A percentile compares a stretch with the other conserved stretches of the same genome.
Conservation (phyloP, 2,329 filamentous ascomycete species). For the Aspergillus hortae region DNA sequence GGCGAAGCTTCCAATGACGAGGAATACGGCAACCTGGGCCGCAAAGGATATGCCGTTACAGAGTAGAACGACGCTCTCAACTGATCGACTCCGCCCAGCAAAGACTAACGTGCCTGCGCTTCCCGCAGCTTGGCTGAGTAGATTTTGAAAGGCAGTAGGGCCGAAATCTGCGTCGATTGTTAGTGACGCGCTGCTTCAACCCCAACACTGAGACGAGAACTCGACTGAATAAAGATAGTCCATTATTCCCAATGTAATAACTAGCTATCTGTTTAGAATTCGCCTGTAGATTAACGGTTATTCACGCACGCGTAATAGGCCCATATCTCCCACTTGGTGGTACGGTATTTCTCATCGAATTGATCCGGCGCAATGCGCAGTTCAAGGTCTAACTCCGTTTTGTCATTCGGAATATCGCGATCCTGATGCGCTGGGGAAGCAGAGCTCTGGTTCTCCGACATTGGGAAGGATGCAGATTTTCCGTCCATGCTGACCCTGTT, state of each 20-base stretch:
- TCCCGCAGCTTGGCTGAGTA: conserved; percentile 59
- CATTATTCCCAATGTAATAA: conserved; percentile 67
- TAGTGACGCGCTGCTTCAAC: not conserved
- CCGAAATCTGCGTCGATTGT: conserved; percentile 48
- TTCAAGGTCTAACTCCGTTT: conserved; percentile 19
- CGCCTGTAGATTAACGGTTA: conserved; percentile 1
- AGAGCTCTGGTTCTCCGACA: no score
- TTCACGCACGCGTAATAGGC: conserved; percentile 49
- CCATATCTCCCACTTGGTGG: conserved; percentile 54
- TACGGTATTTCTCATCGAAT: conserved; percentile 52
- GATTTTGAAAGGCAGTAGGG: conserved; percentile 62
- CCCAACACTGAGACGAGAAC: not conserved
- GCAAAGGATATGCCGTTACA: conserved; percentile 67
- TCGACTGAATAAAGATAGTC: conserved; percentile 56
- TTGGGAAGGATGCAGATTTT: no score
- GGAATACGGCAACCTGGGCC: conserved; percentile 56
- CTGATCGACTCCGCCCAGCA: conserved; percentile 54
- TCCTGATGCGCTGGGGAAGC: no score
- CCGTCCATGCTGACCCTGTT: not conserved
- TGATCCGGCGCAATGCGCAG: conserved; percentile 51
- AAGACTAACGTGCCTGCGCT: conserved; percentile 53
- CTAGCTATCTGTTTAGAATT: conserved; percentile 29
- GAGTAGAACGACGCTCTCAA: conserved; percentile 63
- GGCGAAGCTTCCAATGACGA: conserved; percentile 46
- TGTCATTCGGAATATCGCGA: not conserved